These are phyloP conservation scores for Candida coleopterorum DNA, from an alignment of 805 yeast genomes.

Conservation along the genomic window DNA sequence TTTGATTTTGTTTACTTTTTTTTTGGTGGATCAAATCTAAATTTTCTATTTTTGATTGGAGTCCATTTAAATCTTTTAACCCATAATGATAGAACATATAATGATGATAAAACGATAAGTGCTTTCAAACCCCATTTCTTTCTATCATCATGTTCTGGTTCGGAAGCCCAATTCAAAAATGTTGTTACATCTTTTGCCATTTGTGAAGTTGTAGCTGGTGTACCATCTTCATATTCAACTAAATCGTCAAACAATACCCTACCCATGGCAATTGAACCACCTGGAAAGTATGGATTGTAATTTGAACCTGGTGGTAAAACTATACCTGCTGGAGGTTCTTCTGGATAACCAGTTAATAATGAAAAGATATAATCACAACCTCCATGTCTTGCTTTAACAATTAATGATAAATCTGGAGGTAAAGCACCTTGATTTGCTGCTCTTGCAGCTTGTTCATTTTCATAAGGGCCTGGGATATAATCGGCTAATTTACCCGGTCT, in stretches of 20 bases:
- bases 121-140: slow-evolving; percentile 96
- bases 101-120: slow-evolving; percentile 66
- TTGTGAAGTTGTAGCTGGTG: slow-evolving; percentile 97
- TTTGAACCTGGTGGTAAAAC: slow-evolving; percentile 87
- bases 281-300: slow-evolving; percentile 99
- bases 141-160: slow-evolving; percentile 98
- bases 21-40: slow-evolving; percentile 89
- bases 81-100: slow-evolving; percentile 81
- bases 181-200: slow-evolving; percentile 98
- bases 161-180: slow-evolving; percentile 97
- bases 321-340: slow-evolving; percentile 98
- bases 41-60: slow-evolving; percentile 90
- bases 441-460: slow-evolving; percentile 98
- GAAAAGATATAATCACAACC: slow-evolving; percentile 94
- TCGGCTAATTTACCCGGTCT: slow-evolving; percentile 98
- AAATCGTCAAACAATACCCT: slow-evolving; percentile 95
- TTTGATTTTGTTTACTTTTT: slow-evolving; percentile 30
- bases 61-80: slow-evolving; percentile 99
- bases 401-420: slow-evolving; percentile 96
- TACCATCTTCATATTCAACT: slow-evolving; percentile 98
- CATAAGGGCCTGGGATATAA: slow-evolving; percentile 90
- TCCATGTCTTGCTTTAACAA: slow-evolving; percentile 99
- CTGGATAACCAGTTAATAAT: slow-evolving; percentile 96
- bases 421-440: slow-evolving; percentile 99
- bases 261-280: slow-evolving; percentile 99